Percentiles rank a stretch among this genome's conserved stretches.
phyloP scores from a whole-genome alignment of 2,329 filamentous ascomycete species.

The Colletotrichum theobromicola region DNA sequence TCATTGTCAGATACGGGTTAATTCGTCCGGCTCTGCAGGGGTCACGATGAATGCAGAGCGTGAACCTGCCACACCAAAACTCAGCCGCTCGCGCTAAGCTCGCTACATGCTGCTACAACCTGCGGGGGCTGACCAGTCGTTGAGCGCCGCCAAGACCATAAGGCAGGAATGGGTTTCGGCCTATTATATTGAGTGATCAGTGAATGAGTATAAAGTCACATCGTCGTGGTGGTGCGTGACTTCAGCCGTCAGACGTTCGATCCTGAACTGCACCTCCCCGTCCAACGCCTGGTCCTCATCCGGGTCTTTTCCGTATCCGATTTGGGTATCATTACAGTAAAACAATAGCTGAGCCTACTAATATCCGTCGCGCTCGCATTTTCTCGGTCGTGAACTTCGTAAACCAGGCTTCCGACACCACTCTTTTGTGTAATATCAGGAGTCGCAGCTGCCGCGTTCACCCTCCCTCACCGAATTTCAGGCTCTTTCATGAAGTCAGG shows the following conservation, averaged over 20 bases:
- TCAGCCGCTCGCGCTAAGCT: constrained; percentile 13
- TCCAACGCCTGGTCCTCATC: not conserved
- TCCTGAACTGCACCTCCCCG: not conserved
- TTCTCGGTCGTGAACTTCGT: not conserved
- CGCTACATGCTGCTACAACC: not conserved
- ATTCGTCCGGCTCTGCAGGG: not conserved
- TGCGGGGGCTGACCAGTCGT: not conserved
- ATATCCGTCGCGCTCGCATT: not conserved
- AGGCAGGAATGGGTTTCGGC: not conserved
- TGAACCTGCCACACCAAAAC: not conserved
- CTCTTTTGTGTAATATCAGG: not conserved
- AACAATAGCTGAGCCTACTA: not conserved
- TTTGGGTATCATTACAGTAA: constrained; percentile 18
- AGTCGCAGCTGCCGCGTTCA: not conserved
- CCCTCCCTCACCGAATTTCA: constrained; percentile 39
- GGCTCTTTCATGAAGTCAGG: constrained; percentile 49
- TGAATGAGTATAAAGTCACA: not conserved
- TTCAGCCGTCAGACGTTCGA: not conserved
- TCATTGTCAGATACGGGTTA: not conserved
- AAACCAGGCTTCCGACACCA: not conserved
- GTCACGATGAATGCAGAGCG: not conserved
- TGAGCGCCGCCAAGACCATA: not conserved
- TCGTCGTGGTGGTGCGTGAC: not conserved
- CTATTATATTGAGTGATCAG: not conserved
- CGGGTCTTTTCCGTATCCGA: not conserved